phyloP scores from a whole-genome alignment of 2,329 filamentous ascomycete genomes.

The Diaporthe longicolla region DNA sequence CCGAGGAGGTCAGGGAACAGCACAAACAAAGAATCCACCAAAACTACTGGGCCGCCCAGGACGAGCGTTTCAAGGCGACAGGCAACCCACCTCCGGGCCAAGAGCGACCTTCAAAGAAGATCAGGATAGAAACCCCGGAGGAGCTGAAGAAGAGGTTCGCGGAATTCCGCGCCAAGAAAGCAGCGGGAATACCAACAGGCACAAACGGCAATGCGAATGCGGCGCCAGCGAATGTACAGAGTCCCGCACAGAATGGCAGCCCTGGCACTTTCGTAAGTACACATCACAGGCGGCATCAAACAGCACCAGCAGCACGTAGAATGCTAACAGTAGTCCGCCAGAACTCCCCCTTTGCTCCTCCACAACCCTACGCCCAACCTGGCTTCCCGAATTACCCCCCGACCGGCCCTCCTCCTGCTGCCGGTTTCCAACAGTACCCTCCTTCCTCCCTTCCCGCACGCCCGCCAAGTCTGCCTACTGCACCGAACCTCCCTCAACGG shows the following conservation, averaged over 20 bases:
- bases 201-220: conserved; percentile 70
- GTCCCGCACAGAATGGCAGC: conserved; percentile 65
- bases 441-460: conserved; percentile 61
- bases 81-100: conserved; percentile 85
- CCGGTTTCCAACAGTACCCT: conserved; percentile 49
- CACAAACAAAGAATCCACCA: conserved; percentile 90
- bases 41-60: conserved; percentile 87
- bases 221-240: conserved; percentile 65
- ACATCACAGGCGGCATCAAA: conserved; percentile 19
- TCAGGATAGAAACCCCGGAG: conserved; percentile 80
- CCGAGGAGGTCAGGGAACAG: conserved; percentile 84
- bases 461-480: conserved; percentile 54
- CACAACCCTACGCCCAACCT: conserved; percentile 50
- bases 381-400: conserved; percentile 51
- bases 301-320: not conserved
- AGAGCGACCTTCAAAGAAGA: conserved; percentile 76
- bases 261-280: conserved; percentile 72
- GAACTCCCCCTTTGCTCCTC: conserved; percentile 61
- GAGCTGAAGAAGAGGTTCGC: conserved; percentile 86
- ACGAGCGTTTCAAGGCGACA: conserved; percentile 83
- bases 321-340: conserved; percentile 48
- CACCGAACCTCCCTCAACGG: conserved; percentile 48
- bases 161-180: conserved; percentile 79
- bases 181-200: conserved; percentile 69
- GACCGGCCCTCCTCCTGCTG: conserved; percentile 53